phyloP scores from a whole-genome alignment of 2,329 filamentous ascomycete genomes.

The Fusarium torreyae region DNA sequence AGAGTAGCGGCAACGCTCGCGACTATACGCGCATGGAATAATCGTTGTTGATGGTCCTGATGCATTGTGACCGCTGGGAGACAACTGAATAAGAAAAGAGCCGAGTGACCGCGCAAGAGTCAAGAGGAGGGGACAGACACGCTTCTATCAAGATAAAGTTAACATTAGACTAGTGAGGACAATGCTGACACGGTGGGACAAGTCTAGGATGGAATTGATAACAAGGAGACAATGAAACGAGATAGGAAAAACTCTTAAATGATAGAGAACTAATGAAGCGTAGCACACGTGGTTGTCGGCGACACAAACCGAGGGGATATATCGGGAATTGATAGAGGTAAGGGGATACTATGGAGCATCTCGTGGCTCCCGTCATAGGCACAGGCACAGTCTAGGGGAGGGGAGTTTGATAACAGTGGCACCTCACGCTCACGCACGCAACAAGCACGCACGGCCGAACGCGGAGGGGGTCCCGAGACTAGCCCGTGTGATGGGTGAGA shows the following conservation, averaged over 20 bases:
- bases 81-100: slow-evolving; percentile 1
- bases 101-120: slow-evolving; percentile 1
- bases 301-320: slow-evolving; percentile 14
- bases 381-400: neutral
- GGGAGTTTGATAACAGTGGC: slow-evolving; percentile 15
- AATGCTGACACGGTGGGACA: slow-evolving; percentile 29
- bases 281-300: slow-evolving; percentile 27
- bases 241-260: slow-evolving; percentile 20
- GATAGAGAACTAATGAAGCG: slow-evolving; percentile 4
- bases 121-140: slow-evolving; percentile 9
- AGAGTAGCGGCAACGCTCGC: slow-evolving; percentile 88
- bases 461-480: slow-evolving; percentile 41
- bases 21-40: slow-evolving; percentile 78
- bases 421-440: neutral
- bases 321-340: slow-evolving; percentile 17
- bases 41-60: slow-evolving; percentile 52
- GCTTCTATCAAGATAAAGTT: slow-evolving; percentile 29
- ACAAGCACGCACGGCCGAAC: slow-evolving; percentile 26
- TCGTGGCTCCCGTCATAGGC: slow-evolving; percentile 19
- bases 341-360: slow-evolving; percentile 30
- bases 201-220: slow-evolving; percentile 10
- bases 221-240: slow-evolving; percentile 12
- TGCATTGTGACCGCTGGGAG: slow-evolving; percentile 43
- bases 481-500: slow-evolving; percentile 33
- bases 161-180: slow-evolving; percentile 36